These are phyloP conservation scores for Trichoderma erinaceum DNA, from an alignment of 495 filamentous ascomycete genomes.

Conservation along the genomic window DNA sequence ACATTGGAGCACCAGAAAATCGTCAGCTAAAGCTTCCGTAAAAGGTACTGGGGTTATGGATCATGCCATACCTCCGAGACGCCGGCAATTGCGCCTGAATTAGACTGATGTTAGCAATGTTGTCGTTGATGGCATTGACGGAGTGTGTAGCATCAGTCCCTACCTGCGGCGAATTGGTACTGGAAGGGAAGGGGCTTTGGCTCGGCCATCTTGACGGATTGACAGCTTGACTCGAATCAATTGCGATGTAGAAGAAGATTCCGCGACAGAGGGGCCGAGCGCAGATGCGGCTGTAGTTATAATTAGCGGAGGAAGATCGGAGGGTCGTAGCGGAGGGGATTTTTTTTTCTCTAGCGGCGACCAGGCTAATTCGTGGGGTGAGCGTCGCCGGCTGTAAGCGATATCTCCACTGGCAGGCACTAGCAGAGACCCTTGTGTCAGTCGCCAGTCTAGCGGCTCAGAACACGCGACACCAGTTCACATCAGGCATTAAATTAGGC, in stretches of 20 bases:
- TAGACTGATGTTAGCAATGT: constrained; percentile 19
- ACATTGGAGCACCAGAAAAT: constrained; percentile 25
- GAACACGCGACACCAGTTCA: constrained; percentile 8
- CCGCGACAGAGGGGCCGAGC: constrained; percentile 8
- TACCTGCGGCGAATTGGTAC: constrained; percentile 80
- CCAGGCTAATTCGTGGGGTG: neutral
- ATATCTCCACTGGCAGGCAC: neutral
- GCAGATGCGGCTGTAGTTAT: neutral
- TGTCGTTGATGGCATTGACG: neutral
- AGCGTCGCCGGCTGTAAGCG: constrained; percentile 10
- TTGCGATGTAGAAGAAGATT: neutral
- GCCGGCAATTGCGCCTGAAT: constrained; percentile 73
- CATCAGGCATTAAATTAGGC: neutral
- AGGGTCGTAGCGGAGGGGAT: neutral
- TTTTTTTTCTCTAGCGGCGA: neutral
- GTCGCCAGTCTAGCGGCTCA: neutral
- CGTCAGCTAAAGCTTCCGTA: constrained; percentile 28
- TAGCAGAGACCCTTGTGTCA: neutral
- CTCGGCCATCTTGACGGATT: constrained; percentile 7
- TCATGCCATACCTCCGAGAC: constrained; percentile 71
- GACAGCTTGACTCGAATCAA: neutral
- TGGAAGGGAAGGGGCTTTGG: constrained; percentile 68
- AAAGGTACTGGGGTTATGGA: constrained; percentile 22
- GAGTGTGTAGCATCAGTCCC: constrained; percentile 22
- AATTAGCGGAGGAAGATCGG: constrained; percentile 14